Evolutionary conservation across 148 eudicot species (phyloP).

Genomic region (Diospyros kaki): DNA sequence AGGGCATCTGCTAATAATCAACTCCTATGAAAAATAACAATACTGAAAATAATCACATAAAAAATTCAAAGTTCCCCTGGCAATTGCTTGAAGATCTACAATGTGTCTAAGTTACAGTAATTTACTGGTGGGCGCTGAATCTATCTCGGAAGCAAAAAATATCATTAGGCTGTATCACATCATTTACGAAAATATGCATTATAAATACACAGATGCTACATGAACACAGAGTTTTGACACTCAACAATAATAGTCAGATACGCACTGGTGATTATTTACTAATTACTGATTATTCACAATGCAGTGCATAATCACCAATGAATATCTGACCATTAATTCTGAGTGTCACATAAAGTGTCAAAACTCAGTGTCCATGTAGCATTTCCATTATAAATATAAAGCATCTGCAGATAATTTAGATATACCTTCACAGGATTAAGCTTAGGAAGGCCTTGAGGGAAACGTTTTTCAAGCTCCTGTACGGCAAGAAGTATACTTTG

Average conservation of each 20-base stretch:
- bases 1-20: not conserved
- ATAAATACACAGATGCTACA: not conserved
- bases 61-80: not conserved
- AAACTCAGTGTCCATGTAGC: not conserved
- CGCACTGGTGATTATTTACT: too few species aligned
- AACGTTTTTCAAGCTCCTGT: conserved; percentile 82
- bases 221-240: too few species aligned
- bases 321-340: too few species aligned
- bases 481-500: conserved; percentile 83
- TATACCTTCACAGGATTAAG: conserved; percentile 92
- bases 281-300: too few species aligned
- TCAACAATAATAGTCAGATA: too few species aligned
- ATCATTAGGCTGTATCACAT: not conserved
- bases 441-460: conserved; percentile 89
- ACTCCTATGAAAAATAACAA: not conserved
- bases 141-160: too few species aligned
- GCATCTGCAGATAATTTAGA: not conserved
- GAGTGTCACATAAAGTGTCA: too few species aligned
- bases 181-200: not conserved
- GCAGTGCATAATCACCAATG: too few species aligned
- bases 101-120: not conserved
- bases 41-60: not conserved
- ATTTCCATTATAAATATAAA: too few species aligned
- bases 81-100: not conserved
- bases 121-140: not conserved